phyloP scores from a whole-genome alignment of 1,284 basidiomycete species.

The Apiotrichum veenhuisii region DNA sequence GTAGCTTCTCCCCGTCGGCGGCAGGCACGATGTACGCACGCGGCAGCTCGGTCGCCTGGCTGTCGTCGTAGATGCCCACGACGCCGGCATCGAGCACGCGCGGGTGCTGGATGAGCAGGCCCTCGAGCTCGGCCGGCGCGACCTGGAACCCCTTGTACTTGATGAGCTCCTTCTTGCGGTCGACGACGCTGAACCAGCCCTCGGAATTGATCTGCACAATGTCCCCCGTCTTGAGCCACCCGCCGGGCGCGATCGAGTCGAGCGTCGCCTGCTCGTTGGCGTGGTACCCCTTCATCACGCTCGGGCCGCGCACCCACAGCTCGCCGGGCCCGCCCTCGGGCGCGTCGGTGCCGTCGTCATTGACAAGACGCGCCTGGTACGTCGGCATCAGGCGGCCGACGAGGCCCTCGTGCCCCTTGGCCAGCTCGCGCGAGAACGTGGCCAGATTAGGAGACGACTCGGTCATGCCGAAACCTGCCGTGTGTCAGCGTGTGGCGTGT shows the following conservation, averaged over 20 bases:
- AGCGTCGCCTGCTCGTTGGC: constrained; percentile 5
- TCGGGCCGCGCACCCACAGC: constrained; percentile 72
- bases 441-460: constrained; percentile 51
- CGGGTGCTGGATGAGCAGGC: constrained; percentile 65
- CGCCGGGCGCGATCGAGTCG: constrained; percentile 49
- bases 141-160: constrained; percentile 65
- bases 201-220: constrained; percentile 61
- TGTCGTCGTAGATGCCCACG: constrained; percentile 61
- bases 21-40: constrained; percentile 33
- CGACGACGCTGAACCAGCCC: constrained; percentile 53
- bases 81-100: constrained; percentile 68
- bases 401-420: constrained; percentile 35
- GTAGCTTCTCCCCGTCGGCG: constrained; percentile 48
- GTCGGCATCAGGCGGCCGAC: constrained; percentile 73
- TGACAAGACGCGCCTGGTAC: constrained; percentile 68
- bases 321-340: constrained; percentile 65
- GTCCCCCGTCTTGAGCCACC: constrained; percentile 84
- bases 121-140: constrained; percentile 78
- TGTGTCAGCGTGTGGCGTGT: constrained; percentile 40
- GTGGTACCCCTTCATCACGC: constrained; percentile 47
- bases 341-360: constrained; percentile 42
- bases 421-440: constrained; percentile 46
- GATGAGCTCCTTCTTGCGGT: constrained; percentile 69
- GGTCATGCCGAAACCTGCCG: constrained; percentile 46
- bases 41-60: constrained; percentile 65